Evolutionary conservation across 2,329 filamentous ascomycete species (phyloP).

Genomic region (Penicillium hordei): DNA sequence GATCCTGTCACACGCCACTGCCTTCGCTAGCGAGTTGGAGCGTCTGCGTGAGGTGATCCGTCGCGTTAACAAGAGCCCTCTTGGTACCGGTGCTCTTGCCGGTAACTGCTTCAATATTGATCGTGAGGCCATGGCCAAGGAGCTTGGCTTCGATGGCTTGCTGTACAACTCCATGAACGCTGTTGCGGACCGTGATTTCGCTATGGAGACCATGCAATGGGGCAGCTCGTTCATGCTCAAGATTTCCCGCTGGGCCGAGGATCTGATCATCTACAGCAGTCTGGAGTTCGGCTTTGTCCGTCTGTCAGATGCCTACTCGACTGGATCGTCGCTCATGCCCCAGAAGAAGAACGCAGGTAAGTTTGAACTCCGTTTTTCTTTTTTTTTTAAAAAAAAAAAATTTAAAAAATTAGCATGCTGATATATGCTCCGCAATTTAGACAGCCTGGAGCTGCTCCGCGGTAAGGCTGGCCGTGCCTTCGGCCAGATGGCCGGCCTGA

Average conservation of each 20-base stretch:
- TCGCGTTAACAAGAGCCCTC: constrained; percentile 69
- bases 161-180: constrained; percentile 75
- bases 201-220: constrained; percentile 80
- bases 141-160: constrained; percentile 75
- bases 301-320: constrained; percentile 76
- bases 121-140: constrained; percentile 72
- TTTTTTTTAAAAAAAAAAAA: too few species aligned
- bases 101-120: constrained; percentile 83
- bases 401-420: too few species aligned
- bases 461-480: constrained; percentile 76
- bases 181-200: constrained; percentile 77
- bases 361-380: background rate
- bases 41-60: constrained; percentile 70
- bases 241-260: constrained; percentile 77
- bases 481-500: constrained; percentile 77
- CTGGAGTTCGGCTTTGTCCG: constrained; percentile 74
- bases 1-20: constrained; percentile 72
- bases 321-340: constrained; percentile 74
- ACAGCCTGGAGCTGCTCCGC: constrained; percentile 72
- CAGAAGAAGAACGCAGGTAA: constrained; percentile 72
- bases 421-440: constrained; percentile 32
- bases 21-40: constrained; percentile 73
- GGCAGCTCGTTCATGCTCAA: constrained; percentile 75
- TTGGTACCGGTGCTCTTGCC: constrained; percentile 74
- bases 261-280: constrained; percentile 79